These are phyloP conservation scores for Fusarium sp. DNA, from an alignment of 2,329 filamentous ascomycete genomes.

Conservation along the genomic window DNA sequence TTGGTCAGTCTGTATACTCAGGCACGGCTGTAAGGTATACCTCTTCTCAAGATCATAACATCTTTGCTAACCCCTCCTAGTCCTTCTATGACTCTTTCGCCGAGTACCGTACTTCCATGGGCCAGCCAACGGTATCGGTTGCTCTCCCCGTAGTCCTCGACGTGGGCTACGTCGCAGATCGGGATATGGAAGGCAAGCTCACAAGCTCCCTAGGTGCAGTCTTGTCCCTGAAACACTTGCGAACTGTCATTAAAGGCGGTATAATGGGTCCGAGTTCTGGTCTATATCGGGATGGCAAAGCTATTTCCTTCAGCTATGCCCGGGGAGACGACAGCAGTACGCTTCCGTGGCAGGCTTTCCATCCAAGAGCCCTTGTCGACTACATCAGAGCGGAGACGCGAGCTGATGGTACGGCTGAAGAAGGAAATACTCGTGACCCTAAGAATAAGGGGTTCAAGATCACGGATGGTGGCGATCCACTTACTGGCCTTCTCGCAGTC, in stretches of 20 bases:
- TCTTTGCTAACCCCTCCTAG: background rate
- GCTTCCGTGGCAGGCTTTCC: background rate
- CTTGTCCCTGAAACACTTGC: background rate
- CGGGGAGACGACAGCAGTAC: background rate
- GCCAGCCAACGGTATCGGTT: background rate
- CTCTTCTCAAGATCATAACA: accelerated
- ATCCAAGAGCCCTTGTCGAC: background rate
- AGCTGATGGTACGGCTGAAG: background rate
- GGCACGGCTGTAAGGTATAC: background rate
- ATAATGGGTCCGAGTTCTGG: background rate
- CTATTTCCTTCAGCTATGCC: background rate
- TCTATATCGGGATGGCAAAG: background rate
- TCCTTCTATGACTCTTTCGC: background rate
- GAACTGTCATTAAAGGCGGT: background rate
- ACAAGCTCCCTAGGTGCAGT: background rate
- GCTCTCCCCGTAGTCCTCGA: background rate
- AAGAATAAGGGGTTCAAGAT: background rate
- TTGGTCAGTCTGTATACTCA: background rate
- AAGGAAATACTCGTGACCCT: background rate
- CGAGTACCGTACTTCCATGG: background rate
- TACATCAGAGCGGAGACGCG: background rate
- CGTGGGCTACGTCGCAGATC: background rate
- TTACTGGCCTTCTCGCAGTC: background rate
- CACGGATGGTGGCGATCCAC: background rate
- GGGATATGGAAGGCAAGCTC: background rate